Evolutionary conservation across 371 early-diverging fungal species (phyloP).

Genomic region (Rhizopus sp.): DNA sequence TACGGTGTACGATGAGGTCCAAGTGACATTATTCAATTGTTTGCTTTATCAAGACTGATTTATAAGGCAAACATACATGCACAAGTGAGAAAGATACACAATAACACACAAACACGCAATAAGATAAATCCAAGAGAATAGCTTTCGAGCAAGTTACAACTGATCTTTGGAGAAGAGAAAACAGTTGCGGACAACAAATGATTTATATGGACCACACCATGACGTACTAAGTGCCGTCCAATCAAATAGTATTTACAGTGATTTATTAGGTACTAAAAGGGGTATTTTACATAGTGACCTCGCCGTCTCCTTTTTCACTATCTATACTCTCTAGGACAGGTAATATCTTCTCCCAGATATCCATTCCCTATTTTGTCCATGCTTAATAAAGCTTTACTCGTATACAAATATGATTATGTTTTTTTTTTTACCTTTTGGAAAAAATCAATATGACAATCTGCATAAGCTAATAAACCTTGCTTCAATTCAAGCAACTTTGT

Average conservation of each 20-base stretch:
- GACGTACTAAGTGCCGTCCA: background rate
- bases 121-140: too few relatives aligned
- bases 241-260: background rate
- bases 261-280: background rate
- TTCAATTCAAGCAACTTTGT: slow-evolving; percentile 81
- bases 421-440: slow-evolving; percentile 50
- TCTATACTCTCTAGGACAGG: slow-evolving; percentile 28
- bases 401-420: slow-evolving; percentile 36
- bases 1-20: slow-evolving; percentile 1
- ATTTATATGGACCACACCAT: too few relatives aligned
- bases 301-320: slow-evolving; percentile 23
- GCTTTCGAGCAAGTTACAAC: too few relatives aligned
- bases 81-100: too few relatives aligned
- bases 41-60: too few relatives aligned
- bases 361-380: slow-evolving; percentile 16
- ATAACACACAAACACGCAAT: too few relatives aligned
- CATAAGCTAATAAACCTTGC: slow-evolving; percentile 71
- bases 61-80: too few relatives aligned
- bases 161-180: too few relatives aligned
- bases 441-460: slow-evolving; percentile 79
- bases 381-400: slow-evolving; percentile 35
- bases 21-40: background rate
- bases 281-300: background rate
- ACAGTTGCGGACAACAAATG: too few relatives aligned
- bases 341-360: slow-evolving; percentile 28